phyloP scores from a whole-genome alignment of 2,329 filamentous ascomycete species.

The Neonectria sp. region DNA sequence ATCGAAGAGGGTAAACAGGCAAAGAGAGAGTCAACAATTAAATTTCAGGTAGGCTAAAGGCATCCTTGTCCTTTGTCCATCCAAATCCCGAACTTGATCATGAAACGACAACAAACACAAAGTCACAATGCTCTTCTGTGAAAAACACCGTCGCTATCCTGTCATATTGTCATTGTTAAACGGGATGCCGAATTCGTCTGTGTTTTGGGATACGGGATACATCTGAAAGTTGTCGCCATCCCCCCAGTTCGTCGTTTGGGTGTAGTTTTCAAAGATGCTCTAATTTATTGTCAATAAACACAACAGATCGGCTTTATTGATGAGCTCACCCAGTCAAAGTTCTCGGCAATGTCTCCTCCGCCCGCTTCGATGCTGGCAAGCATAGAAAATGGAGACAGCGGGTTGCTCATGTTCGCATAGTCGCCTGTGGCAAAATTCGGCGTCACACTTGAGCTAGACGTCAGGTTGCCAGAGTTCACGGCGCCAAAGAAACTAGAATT shows the following conservation, averaged over 20 bases:
- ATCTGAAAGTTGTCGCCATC: background rate
- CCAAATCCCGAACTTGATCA: too few species aligned
- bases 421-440: background rate
- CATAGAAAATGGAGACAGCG: background rate
- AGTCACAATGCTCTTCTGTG: background rate
- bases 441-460: background rate
- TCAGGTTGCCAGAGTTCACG: background rate
- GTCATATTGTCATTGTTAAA: background rate
- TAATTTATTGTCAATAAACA: background rate
- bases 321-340: background rate
- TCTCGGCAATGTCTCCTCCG: background rate
- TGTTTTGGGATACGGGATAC: background rate
- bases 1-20: too few species aligned
- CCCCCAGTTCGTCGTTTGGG: background rate
- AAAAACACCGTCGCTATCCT: background rate
- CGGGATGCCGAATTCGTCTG: background rate
- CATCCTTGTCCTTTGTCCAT: too few species aligned
- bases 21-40: too few species aligned
- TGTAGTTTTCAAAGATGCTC: background rate
- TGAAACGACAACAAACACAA: too few species aligned
- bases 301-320: background rate
- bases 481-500: background rate
- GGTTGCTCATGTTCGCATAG: background rate
- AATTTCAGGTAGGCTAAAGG: too few species aligned
- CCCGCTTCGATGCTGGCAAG: background rate